Percentiles rank a stretch among this genome's conserved stretches.
Conservation (phyloP, 768 basidiomycete genomes). For the Neoboletus magnificus region DNA sequence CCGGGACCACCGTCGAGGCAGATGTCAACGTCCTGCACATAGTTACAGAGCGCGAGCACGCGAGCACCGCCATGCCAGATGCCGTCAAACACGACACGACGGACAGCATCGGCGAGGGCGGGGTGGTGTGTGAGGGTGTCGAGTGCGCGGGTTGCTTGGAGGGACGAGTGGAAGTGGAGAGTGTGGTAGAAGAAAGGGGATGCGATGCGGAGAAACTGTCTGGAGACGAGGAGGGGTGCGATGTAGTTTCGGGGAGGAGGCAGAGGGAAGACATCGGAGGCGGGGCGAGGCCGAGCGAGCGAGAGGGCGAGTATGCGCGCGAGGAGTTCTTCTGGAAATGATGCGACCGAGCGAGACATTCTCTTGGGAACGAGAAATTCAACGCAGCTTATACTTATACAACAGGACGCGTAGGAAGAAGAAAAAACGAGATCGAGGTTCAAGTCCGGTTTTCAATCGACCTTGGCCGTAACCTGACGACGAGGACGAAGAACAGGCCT, state of each 20-base stretch:
- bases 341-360: slow-evolving; percentile 22
- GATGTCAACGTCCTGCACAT: slow-evolving; percentile 40
- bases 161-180: slow-evolving; percentile 41
- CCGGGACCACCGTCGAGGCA: slow-evolving; percentile 26
- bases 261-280: slow-evolving; percentile 21
- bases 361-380: neutral
- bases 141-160: slow-evolving; percentile 39
- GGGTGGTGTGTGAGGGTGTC: slow-evolving; percentile 38
- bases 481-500: too few species aligned
- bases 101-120: slow-evolving; percentile 39
- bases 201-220: slow-evolving; percentile 51
- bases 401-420: too few species aligned
- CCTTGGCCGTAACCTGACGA: too few species aligned
- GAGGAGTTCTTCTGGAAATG: slow-evolving; percentile 44
- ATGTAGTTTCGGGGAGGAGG: slow-evolving; percentile 21
- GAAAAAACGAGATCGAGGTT: too few species aligned
- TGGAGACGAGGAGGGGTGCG: slow-evolving; percentile 51
- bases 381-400: slow-evolving; percentile 6
- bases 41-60: slow-evolving; percentile 33
- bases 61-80: slow-evolving; percentile 40
- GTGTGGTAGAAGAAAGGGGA: slow-evolving; percentile 57
- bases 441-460: slow-evolving; percentile 11
- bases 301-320: slow-evolving; percentile 42
- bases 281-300: slow-evolving; percentile 24
- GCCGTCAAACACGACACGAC: slow-evolving; percentile 39